A percentile compares a stretch with the other conserved stretches of the same genome.
Evolutionary conservation across 352 stramenopile genomes (phyloP).

Genomic region (Phytophthora nicotianae): DNA sequence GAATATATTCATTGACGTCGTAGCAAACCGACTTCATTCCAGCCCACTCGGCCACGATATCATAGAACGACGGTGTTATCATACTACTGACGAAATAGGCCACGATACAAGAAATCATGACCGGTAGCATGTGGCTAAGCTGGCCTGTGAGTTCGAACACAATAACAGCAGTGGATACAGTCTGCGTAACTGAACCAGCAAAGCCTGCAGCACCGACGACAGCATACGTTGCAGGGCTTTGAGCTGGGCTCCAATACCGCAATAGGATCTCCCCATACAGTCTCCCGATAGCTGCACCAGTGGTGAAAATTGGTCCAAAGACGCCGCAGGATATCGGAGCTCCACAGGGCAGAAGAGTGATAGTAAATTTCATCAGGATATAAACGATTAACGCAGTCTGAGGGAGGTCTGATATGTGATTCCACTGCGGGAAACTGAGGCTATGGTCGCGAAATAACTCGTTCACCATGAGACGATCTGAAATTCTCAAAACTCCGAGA

Average conservation of each 20-base stretch:
- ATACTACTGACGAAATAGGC: constrained; percentile 85
- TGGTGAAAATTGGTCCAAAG: constrained; percentile 84
- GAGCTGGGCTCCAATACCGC: constrained; percentile 66
- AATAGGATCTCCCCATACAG: constrained; percentile 82
- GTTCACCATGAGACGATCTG: constrained; percentile 80
- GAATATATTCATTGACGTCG: constrained; percentile 80
- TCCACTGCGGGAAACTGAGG: constrained; percentile 69
- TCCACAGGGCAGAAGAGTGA: constrained; percentile 74
- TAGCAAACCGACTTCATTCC: constrained; percentile 80
- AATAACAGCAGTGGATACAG: constrained; percentile 87
- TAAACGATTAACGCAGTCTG: constrained; percentile 72
- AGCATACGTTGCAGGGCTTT: constrained; percentile 84
- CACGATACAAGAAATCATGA: constrained; percentile 85
- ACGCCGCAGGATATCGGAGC: constrained; percentile 81
- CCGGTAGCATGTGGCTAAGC: constrained; percentile 82
- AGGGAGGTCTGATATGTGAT: constrained; percentile 58
- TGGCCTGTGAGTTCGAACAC: constrained; percentile 89
- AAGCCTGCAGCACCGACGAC: constrained; percentile 94
- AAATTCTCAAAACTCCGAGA: constrained; percentile 69
- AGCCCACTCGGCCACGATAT: constrained; percentile 80
- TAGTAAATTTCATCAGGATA: constrained; percentile 76
- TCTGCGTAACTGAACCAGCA: constrained; percentile 88
- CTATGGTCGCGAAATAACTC: constrained; percentile 76
- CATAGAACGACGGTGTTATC: constrained; percentile 85
- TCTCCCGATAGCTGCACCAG: constrained; percentile 73